Evolutionary conservation across 371 early-diverging fungal genomes (phyloP), one percentile per base, ranked within the genome.

Genomic region (Saksenaea vasiformis): DNA sequence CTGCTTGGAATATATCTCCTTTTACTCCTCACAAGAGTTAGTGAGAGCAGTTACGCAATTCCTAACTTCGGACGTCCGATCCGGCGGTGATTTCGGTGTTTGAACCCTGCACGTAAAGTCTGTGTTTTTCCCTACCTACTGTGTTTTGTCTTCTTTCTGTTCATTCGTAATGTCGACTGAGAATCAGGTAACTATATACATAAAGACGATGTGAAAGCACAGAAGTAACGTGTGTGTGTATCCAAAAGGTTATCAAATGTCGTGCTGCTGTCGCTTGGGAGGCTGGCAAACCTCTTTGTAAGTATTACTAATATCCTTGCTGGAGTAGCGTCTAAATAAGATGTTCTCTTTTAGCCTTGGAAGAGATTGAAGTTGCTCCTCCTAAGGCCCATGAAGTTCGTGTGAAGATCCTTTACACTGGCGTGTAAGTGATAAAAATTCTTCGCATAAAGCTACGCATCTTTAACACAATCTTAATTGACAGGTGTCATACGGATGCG

Each of bases 191-290:
- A 27, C 10, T 10, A 31, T 31, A 31, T 51, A 51, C 15, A 51
- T 15, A 15, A 15, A 10, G 17, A 15, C 10, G 5, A 51, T 9
- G n/a, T n/a, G 17, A 15, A 9, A 2, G 17, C 2, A 1, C 17
- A 27, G 27, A 55, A 14, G 10, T n/a, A 17, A 19, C 51, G 24
- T 31, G 8, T 58, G 19, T 24, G 9, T 13, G 1, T 14, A 2
- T 14, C 24, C 24, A 7, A 13, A 28, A 80, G 81, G 80, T 91
- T 71, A 97, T 97, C 72, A 93, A 87, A 61, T 98, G 98, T 85
- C 90, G 90, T 69, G 98, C 98, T 65, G 98, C 98, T 31, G 84
- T 98, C 55, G 96, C 98, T 60, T 96, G 97, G 97, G 94, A 90
- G 62, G 89, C 98, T 59, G 87, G 85, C 59, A 88, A 94, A 78